Evolutionary conservation across 1,284 basidiomycete species (phyloP), one percentile per base, ranked within the genome.

Genomic region (Malassezia dermatis): DNA sequence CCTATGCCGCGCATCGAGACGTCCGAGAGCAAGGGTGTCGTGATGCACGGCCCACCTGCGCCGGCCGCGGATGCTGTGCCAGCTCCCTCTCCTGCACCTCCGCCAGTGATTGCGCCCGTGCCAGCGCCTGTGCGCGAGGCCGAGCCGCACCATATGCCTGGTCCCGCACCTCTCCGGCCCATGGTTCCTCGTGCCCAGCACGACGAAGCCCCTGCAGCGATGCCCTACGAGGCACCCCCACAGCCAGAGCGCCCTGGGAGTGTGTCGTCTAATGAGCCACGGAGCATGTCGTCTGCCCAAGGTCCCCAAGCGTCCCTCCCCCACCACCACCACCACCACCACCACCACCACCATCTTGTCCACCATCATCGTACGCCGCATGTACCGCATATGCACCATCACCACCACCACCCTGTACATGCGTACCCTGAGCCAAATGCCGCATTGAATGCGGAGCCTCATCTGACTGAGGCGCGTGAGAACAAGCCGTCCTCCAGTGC

Each of bases 341-440:
- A 55, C 26, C 47, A 50, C n/a, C 52, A 54, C 17, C 52, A 54
- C 44, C 52, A 46, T 13, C 45, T 50, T 13, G 35, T 49, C 17
- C 45, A 48, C 23, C 51, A 53, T 6, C 50, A 50, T 19, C 24
- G 12, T 8, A 26, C 23, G 26, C 28, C 37, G n/a, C 45, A 47
- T 23, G 32, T 28, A 26, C 35, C 24, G 27, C 48, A 21, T 27
- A 13, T 41, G 24, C 43, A 27, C 23, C 46, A 48, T 15, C 46
- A 48, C 46, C 32, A 48, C 24, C 42, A 43, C 21, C 15, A 3
- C 11, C n/a, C 37, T 28, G 24, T 24, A 12, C 28, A n/a, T 17
- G 24, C 37, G 21, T 3, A 39, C n/a, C 3, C 19, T 8, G 4
- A 12, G 1, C 19, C 37, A 8, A 12, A 15, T 5, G 12, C 10